Conservation (phyloP, 2,329 filamentous ascomycete genomes). For the Calonectria multiphialidica region DNA sequence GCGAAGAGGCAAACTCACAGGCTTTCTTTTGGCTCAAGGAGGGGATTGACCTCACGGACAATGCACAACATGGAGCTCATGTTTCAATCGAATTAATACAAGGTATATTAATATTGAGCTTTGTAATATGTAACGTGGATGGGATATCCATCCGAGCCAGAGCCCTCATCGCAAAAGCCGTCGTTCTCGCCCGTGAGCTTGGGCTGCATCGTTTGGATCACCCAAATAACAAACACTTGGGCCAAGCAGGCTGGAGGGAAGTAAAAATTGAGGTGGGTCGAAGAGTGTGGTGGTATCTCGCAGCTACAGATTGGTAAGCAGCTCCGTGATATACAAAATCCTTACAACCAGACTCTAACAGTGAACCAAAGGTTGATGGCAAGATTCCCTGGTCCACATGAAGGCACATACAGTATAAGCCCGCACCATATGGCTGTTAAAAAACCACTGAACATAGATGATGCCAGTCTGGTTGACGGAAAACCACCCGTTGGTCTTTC, state of each 20-base stretch:
- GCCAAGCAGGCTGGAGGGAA: slow-evolving; percentile 35
- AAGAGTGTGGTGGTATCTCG: slow-evolving; percentile 59
- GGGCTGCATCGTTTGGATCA: slow-evolving; percentile 53
- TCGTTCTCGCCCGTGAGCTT: slow-evolving; percentile 33
- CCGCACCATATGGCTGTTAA: slow-evolving; percentile 54
- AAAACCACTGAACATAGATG: slow-evolving; percentile 53
- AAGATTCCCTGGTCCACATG: slow-evolving; percentile 50
- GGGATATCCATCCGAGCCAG: slow-evolving; percentile 14
- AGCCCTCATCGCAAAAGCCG: slow-evolving; percentile 2
- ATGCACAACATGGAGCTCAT: slow-evolving; percentile 40
- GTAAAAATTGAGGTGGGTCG: slow-evolving; percentile 52
- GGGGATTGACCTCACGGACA: slow-evolving; percentile 47
- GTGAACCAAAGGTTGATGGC: slow-evolving; percentile 48
- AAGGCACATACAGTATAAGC: slow-evolving; percentile 52
- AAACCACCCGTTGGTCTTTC: slow-evolving; percentile 46
- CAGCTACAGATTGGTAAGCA: slow-evolving; percentile 54
- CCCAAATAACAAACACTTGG: slow-evolving; percentile 32
- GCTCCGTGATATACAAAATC: too few relatives aligned
- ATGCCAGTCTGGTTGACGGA: slow-evolving; percentile 49
- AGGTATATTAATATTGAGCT: slow-evolving; percentile 49
- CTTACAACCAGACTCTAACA: slow-evolving; percentile 15
- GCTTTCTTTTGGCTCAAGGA: slow-evolving; percentile 47
- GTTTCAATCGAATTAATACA: slow-evolving; percentile 50
- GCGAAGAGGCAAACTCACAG: slow-evolving; percentile 42
- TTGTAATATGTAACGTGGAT: slow-evolving; percentile 51